phyloP scores from a whole-genome alignment of 805 yeast genomes.

The Saccharomycopsis synnaedendra region DNA sequence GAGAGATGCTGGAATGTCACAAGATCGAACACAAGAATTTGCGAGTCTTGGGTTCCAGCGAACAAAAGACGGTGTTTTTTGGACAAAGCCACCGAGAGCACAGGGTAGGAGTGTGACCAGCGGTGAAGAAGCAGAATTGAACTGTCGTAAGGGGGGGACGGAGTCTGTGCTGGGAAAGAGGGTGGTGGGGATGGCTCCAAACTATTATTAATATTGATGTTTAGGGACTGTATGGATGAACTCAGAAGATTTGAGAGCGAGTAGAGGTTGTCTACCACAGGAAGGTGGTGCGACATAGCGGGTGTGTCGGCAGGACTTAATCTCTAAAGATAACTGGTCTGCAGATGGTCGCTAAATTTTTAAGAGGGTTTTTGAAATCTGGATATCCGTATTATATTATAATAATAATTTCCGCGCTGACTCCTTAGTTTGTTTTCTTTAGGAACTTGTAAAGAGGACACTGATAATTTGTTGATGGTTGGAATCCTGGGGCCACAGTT shows the following conservation, averaged over 20 bases:
- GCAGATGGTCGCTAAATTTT: no score
- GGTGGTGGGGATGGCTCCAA: neutral
- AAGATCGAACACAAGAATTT: conserved; percentile 60
- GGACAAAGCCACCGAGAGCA: conserved; percentile 59
- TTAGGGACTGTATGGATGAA: conserved; percentile 7
- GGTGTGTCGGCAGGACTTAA: no score
- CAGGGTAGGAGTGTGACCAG: conserved; percentile 68
- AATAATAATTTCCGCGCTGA: no score
- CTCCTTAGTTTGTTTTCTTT: no score
- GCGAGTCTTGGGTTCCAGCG: conserved; percentile 88
- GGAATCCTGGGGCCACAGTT: no score
- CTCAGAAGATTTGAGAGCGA: conserved; percentile 4
- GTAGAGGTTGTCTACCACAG: conserved; percentile 4
- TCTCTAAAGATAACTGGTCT: no score
- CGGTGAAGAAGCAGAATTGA: conserved; percentile 37
- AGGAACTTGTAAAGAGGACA: no score
- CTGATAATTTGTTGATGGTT: no score
- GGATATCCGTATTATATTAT: no score
- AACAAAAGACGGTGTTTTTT: conserved; percentile 48
- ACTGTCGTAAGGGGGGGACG: no score
- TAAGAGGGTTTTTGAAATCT: no score
- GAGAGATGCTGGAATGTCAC: conserved; percentile 44
- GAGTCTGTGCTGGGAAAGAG: neutral
- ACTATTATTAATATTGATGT: conserved; percentile 9
- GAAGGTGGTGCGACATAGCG: neutral